These are phyloP conservation scores for Chenopodium quinoa DNA, from an alignment of 148 eudicot genomes.

Conservation along the genomic window DNA sequence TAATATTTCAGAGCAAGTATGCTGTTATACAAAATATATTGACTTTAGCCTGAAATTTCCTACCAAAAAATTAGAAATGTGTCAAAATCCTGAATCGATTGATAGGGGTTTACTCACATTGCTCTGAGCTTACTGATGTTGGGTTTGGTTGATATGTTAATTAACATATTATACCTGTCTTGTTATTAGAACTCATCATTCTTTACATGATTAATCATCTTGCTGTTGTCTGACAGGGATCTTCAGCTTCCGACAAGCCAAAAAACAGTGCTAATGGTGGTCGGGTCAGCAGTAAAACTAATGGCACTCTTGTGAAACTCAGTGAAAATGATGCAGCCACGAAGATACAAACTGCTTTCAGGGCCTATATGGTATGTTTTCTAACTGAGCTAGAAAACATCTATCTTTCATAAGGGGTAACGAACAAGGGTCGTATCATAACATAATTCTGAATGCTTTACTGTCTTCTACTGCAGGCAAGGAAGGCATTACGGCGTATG, in stretches of 20 bases:
- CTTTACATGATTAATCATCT: not conserved
- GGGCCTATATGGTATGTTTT: constrained; percentile 58
- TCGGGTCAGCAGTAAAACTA: constrained; percentile 26
- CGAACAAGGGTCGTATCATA: not conserved
- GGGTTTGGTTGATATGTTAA: not conserved
- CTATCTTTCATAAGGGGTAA: not conserved
- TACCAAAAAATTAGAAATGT: not conserved
- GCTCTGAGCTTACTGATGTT: not conserved
- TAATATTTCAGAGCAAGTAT: not conserved
- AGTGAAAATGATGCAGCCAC: constrained; percentile 70
- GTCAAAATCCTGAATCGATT: not conserved
- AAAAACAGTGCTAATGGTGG: constrained; percentile 34
- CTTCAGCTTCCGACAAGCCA: constrained; percentile 33
- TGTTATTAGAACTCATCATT: not conserved
- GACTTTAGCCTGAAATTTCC: not conserved
- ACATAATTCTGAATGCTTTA: not conserved
- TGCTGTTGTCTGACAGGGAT: constrained; percentile 32
- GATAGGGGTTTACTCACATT: not conserved
- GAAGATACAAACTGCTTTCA: constrained; percentile 70
- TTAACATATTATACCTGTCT: not conserved
- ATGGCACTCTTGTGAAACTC: constrained; percentile 21
- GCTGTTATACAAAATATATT: not conserved
- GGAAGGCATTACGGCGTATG: constrained; percentile 50
- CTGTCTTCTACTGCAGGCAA: constrained; percentile 50
- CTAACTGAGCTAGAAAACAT: not conserved